Base-by-base conservation (phyloP, 2,329 filamentous ascomycete species). In the Paecilomyces niveus region DNA sequence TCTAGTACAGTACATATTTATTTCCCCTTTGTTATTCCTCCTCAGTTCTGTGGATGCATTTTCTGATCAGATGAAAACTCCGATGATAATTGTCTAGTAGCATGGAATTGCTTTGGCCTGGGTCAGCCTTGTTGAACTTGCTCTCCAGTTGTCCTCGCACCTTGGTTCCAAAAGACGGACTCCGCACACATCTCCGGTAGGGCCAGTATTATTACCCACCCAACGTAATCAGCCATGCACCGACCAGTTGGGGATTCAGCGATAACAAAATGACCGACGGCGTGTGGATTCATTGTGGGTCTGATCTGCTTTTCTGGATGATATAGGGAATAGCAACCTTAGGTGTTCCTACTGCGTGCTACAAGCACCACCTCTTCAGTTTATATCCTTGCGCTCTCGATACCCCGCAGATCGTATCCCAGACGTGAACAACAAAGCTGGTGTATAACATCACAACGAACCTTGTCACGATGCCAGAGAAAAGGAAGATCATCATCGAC, bases 401-500 rank as follows among this genome's bases (percentile, higher is more conserved):
- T 45, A 45, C 39, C 39, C 39, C 39, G 15, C 39, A 45, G 18
- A 9, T 15, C n/a, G 35, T 15, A 39, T 39, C 35, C 0, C 35
- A 6, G 35, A 15, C 13, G 6, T 39, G 13, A n/a, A 45, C 39
- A 45, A n/a, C 39, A 45, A 9, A 9, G 18, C n/a, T 18, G 18
- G 18, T n/a, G 35, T 18, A 45, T 45, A 45, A 1, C 8, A 45
- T 45, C 15, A 4, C 39, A 45, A 45, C 39, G 18, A n/a, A 18
- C 15, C 15, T n/a, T 18, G 2, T 15, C 32, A 63, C 53, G 39
- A 89, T 90, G 87, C 80, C 84, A 57, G 83, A 86, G 29, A 85
- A 85, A 66, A 85, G 84, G 67, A 86, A 88, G 68, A 87, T 99
- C 65, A 97, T 99, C 68, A 94, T 99, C 68, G 94, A 99, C 71